Conservation (phyloP, 2,329 filamentous ascomycete species). For the Pseudofabraea citricarpa region DNA sequence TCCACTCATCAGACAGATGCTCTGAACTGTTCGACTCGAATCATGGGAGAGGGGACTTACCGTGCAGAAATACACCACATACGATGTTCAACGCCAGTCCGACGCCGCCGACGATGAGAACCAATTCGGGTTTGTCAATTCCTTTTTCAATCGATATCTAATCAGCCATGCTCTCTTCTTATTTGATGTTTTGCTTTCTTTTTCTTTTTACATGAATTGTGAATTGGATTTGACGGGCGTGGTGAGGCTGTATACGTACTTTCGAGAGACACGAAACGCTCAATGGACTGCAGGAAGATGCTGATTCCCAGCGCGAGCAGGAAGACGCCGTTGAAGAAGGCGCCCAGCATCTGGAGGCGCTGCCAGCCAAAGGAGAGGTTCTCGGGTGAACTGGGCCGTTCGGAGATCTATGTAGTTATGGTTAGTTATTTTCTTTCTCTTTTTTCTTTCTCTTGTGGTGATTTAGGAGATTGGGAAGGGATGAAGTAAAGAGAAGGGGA, state of each 20-base stretch:
- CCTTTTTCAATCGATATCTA: no score
- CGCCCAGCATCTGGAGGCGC: conserved; percentile 65
- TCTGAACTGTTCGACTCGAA: no score
- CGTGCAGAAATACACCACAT: conserved; percentile 61
- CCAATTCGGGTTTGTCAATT: conserved; percentile 58
- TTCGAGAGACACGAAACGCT: conserved; percentile 58
- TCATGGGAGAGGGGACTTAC: conserved; percentile 51
- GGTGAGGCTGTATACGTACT: conserved; percentile 31
- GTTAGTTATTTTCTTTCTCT: no score
- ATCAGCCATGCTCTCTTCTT: no score
- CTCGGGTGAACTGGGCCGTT: conserved; percentile 50
- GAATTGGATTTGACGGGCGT: no score
- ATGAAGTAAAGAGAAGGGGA: no score
- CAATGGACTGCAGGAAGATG: conserved; percentile 68
- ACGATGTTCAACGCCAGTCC: conserved; percentile 65
- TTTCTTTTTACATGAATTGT: no score
- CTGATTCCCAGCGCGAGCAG: conserved; percentile 67
- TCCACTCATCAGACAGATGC: no score
- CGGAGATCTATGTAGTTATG: conserved; percentile 45
- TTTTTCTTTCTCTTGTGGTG: conserved; percentile 1
- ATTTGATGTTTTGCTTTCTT: no score
- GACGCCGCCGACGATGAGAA: conserved; percentile 65
- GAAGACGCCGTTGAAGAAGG: conserved; percentile 78
- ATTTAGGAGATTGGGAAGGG: no score
- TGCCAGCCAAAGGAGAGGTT: conserved; percentile 72